phyloP scores from a whole-genome alignment of 805 yeast genomes.

The Myxozyma geophila region DNA sequence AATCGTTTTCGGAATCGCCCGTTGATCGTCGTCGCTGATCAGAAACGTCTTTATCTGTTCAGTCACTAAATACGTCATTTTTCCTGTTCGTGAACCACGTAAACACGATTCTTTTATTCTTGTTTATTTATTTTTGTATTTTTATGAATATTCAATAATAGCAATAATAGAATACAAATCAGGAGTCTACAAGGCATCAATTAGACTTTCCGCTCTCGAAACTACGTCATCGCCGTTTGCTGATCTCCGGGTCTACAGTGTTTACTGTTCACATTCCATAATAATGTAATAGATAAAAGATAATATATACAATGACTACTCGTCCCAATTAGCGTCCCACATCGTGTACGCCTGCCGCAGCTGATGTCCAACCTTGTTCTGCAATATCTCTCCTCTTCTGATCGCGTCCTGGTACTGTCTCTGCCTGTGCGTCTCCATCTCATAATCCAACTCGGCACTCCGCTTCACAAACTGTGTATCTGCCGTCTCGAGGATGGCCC shows the following conservation, averaged over 20 bases:
- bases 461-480: not conserved
- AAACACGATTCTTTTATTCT: not conserved
- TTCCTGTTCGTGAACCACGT: not conserved
- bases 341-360: not conserved
- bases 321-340: not conserved
- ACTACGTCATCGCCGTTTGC: not conserved
- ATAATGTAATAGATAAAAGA: no score
- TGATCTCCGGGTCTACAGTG: not conserved
- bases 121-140: not conserved
- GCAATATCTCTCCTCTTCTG: not conserved
- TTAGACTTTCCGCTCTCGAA: not conserved
- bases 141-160: no score
- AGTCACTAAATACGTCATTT: not conserved
- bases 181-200: not conserved
- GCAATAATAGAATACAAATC: not conserved
- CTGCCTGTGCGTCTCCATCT: not conserved
- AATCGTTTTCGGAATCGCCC: no score
- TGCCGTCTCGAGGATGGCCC: not conserved
- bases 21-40: no score
- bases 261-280: no score
- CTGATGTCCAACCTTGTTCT: not conserved
- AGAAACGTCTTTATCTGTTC: no score
- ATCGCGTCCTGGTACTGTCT: not conserved
- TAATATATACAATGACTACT: no score
- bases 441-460: not conserved